phyloP scores from a whole-genome alignment of 768 basidiomycete species.

The Suillus luteus region DNA sequence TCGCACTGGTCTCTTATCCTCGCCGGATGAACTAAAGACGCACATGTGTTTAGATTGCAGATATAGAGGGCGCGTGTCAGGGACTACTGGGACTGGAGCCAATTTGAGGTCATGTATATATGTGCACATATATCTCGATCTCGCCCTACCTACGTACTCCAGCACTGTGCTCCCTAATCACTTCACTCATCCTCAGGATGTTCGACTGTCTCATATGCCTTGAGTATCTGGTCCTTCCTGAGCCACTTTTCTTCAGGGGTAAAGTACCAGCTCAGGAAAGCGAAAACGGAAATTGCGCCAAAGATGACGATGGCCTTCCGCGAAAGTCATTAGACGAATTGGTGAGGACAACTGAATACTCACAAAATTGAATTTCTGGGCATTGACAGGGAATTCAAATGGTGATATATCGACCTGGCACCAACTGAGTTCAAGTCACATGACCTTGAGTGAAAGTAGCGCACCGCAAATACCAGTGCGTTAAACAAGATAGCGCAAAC shows the following conservation, averaged over 20 bases:
- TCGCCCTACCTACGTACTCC: background rate
- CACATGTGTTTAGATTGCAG: constrained; percentile 49
- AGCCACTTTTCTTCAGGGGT: constrained; percentile 83
- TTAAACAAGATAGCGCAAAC: constrained; percentile 71
- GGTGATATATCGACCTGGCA: constrained; percentile 79
- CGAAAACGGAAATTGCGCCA: constrained; percentile 76
- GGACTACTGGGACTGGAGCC: constrained; percentile 67
- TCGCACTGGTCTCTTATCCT: constrained; percentile 12
- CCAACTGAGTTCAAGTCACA: constrained; percentile 12
- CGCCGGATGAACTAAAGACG: constrained; percentile 11
- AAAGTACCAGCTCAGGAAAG: constrained; percentile 74
- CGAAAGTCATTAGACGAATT: constrained; percentile 16
- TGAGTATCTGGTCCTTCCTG: constrained; percentile 58
- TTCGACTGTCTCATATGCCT: constrained; percentile 41
- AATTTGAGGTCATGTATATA: constrained; percentile 15
- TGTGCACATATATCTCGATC: background rate
- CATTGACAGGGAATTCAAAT: constrained; percentile 81
- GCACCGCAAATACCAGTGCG: constrained; percentile 67
- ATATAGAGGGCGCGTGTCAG: constrained; percentile 81
- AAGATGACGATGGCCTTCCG: constrained; percentile 76
- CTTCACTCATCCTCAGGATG: constrained; percentile 13
- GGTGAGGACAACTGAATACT: constrained; percentile 31
- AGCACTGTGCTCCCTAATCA: background rate
- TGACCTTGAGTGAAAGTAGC: constrained; percentile 29
- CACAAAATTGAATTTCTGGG: constrained; percentile 84